phyloP scores from a whole-genome alignment of 305 asterid species.

The Fraxinus floribunda region DNA sequence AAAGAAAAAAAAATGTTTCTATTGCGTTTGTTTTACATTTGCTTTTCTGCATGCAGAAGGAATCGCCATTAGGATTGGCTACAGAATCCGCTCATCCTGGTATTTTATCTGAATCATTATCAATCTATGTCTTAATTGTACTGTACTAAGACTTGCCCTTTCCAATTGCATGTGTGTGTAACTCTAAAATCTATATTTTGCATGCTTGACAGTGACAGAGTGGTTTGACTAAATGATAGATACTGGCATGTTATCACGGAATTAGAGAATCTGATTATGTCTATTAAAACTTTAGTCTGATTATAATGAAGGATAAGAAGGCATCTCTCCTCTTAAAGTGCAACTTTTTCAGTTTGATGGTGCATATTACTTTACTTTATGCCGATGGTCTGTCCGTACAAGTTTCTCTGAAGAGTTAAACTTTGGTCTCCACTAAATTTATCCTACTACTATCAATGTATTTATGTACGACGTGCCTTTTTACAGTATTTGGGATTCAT shows the following conservation, averaged over 20 bases:
- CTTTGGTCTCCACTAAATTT: neutral
- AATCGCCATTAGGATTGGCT: conserved; percentile 52
- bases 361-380: neutral
- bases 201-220: neutral
- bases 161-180: neutral
- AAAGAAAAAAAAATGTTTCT: neutral
- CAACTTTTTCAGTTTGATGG: neutral
- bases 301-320: neutral
- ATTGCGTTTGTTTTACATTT: neutral
- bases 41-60: conserved; percentile 38
- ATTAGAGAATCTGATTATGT: neutral
- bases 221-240: neutral
- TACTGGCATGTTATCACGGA: neutral
- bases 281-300: neutral
- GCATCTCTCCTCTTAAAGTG: neutral
- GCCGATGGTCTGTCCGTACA: neutral
- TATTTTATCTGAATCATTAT: conserved; percentile 13
- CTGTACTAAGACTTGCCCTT: neutral
- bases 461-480: neutral
- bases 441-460: neutral
- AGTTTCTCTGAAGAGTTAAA: neutral
- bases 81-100: conserved; percentile 72
- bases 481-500: neutral
- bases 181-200: neutral
- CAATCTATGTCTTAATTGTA: neutral